These are phyloP conservation scores for Eimeria falciformis DNA, from an alignment of 169 alveolate genomes.

Conservation along the genomic window DNA sequence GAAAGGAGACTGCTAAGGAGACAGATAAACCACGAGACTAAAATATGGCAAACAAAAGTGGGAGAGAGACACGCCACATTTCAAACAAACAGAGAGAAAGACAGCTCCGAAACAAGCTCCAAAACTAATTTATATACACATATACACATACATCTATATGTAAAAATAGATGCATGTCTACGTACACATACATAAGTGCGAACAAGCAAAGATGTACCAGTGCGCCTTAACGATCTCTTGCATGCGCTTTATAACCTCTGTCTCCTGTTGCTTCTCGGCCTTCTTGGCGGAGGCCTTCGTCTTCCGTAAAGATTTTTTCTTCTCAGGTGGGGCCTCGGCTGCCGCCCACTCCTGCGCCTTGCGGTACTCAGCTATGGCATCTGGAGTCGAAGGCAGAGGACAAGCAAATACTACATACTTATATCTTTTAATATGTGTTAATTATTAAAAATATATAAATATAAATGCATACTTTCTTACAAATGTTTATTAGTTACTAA, in stretches of 20 bases:
- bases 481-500: neutral
- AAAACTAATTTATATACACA: no score
- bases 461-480: neutral
- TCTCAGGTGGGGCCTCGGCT: neutral
- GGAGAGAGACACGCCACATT: no score
- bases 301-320: neutral
- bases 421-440: neutral
- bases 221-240: neutral
- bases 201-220: neutral
- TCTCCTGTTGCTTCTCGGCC: neutral
- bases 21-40: neutral
- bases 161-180: no score
- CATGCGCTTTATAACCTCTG: neutral
- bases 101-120: no score
- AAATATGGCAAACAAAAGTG: no score
- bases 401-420: neutral
- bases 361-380: slow-evolving; percentile 37
- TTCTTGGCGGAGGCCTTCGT: neutral
- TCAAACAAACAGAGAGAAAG: no score
- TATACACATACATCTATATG: no score
- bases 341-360: slow-evolving; percentile 18
- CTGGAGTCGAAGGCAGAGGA: neutral
- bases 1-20: neutral
- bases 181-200: no score
- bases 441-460: no score